Percentiles rank a stretch among this genome's conserved stretches.
Evolutionary conservation across 495 filamentous ascomycete genomes (phyloP).

Genomic region (Penicillium soppii): DNA sequence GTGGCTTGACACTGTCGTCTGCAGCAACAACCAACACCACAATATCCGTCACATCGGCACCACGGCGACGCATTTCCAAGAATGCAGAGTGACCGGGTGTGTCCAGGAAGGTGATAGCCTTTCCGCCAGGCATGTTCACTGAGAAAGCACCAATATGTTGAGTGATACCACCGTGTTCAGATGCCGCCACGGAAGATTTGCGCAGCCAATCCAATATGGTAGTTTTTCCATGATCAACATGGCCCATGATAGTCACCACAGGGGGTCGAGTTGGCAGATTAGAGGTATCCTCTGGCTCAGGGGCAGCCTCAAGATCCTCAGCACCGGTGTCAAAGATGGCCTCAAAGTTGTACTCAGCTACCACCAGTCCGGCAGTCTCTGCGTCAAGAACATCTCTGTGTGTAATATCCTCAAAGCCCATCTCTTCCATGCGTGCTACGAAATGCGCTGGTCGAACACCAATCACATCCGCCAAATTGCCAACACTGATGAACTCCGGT

Average conservation of each 20-base stretch:
- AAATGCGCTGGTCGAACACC: conserved; percentile 72
- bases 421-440: conserved; percentile 63
- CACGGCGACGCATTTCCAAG: conserved; percentile 90
- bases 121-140: conserved; percentile 79
- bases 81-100: conserved; percentile 97
- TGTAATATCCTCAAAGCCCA: conserved; percentile 79
- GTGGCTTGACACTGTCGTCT: conserved; percentile 96
- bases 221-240: conserved; percentile 98
- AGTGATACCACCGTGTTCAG: conserved; percentile 95
- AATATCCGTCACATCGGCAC: conserved; percentile 95
- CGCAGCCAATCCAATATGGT: conserved; percentile 93
- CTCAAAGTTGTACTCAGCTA: conserved; percentile 90
- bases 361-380: conserved; percentile 87
- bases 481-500: conserved; percentile 87
- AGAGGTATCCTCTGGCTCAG: conserved; percentile 65
- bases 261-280: conserved; percentile 74
- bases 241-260: conserved; percentile 99
- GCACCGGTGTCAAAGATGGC: conserved; percentile 72
- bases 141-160: conserved; percentile 99
- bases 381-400: conserved; percentile 82
- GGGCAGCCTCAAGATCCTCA: conserved; percentile 73
- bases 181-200: conserved; percentile 84
- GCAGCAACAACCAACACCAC: conserved; percentile 95
- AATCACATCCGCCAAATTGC: conserved; percentile 77
- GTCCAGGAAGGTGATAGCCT: conserved; percentile 93